Evolutionary conservation across 2,329 filamentous ascomycete species (phyloP), one percentile per base, ranked within the genome.

Genomic region (Aspergillus sp.): DNA sequence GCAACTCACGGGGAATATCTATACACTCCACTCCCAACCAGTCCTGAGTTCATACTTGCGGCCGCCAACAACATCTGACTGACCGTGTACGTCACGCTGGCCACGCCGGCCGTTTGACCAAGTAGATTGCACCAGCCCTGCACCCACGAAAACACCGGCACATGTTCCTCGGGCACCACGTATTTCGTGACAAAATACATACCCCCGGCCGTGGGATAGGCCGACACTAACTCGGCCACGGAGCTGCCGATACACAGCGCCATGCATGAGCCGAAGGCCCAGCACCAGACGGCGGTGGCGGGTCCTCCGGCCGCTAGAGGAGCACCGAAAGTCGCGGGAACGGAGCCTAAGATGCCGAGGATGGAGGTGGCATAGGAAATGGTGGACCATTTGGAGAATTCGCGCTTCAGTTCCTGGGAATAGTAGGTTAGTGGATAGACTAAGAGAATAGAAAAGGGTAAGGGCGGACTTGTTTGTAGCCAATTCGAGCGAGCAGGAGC

Each of bases 141-240:
- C 49, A 87, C 77, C 86, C 86, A 88, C 0, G 85, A 82, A 79
- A 85, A 87, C 12, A 87, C 81, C 2, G 86, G 82, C 31, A 87
- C 84, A 68, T 87, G 82, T 57, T 85, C 80, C 16, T 79, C 75
- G 9, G 85, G 85, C 2, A 88, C 85, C 36, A 88, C 85, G 68
- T 86, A 82, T 66, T 88, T 88, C 10, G 85, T 87, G 36, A 87
- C 85, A 69, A 87, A 89, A 71, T 88, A 88, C 85, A 89, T 88
- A 2, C 86, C 86, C 20, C 86, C 86, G 2, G 85, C 85, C 2
- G 86, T 89, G 36, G 86, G 86, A 73, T 88, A 88, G 32, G 85
- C 86, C 7, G 85, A 88, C 29, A 88, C 85, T 55, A 88, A 73
- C 72, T 88, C 86, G 49, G 86, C 82, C n/a, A 88, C 86, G 58